Evolutionary conservation across 768 basidiomycete genomes (phyloP), one percentile per base, ranked within the genome.

Genomic region (Hortiboletus flavorubellus): DNA sequence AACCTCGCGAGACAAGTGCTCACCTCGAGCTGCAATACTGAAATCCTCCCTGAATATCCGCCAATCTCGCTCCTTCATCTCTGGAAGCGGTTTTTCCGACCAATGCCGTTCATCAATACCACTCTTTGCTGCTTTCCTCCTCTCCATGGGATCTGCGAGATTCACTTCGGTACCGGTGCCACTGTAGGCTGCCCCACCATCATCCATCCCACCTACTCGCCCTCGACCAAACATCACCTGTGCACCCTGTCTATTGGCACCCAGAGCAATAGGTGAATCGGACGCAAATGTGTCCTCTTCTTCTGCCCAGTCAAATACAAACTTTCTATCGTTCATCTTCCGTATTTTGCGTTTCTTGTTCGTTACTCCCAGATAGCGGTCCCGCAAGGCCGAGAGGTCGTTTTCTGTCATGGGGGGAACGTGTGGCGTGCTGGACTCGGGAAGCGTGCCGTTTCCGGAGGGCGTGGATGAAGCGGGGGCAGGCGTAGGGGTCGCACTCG

Each of bases 221-320:
- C 91, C 91, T 15, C 91, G 78, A 16, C 91, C 92, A 75, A 91
- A 93, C 89, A 92, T 92, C 39, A 92, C 83, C 64, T 90, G 89
- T 3, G 90, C 89, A 16, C 88, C 89, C 68, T 91, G 90, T 29
- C 89, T 78, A 51, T 85, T 84, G 49, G 79, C 79, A 2, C 87
- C 89, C 5, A 82, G 80, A 7, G 85, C 85, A 14, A 82, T 77
- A n/a, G 87, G 86, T 15, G 88, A 83, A 65, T 91, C 90, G 31
- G 81, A 84, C 8, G 83, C 76, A 65, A 90, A 87, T 14, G 97
- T 99, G 70, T 99, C 97, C 64, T 99, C 97, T 69, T 89, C 89
- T 46, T 86, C 86, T 66, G 96, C 94, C 97, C 97, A 99, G 70
- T 98, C 97, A 66, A 99, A 99, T n/a, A 96, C 91, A 68, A 98